Percentiles rank a stretch among this genome's conserved stretches.
These are phyloP conservation scores for Paramyrothecium roridum DNA, from an alignment of 2,329 filamentous ascomycete species.

Conservation along the genomic window DNA sequence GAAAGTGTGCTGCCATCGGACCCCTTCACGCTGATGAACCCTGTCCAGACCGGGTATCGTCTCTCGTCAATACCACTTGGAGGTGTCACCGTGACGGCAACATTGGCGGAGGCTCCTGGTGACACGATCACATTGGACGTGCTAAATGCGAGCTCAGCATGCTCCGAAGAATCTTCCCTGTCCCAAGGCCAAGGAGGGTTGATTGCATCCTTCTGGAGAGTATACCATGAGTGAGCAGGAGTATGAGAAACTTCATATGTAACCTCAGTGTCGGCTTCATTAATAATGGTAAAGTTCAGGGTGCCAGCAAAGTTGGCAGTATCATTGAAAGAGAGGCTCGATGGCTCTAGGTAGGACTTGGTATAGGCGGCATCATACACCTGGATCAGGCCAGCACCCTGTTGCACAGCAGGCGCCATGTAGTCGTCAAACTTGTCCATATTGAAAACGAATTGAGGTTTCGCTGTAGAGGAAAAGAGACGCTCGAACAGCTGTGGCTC, in stretches of 20 bases:
- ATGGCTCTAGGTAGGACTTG: conserved; percentile 43
- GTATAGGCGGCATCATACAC: conserved; percentile 46
- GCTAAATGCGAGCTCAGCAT: conserved; percentile 25
- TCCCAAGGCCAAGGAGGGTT: conserved; percentile 32
- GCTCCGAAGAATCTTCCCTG: conserved; percentile 19
- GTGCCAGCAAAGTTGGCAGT: conserved; percentile 44
- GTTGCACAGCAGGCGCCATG: conserved; percentile 45
- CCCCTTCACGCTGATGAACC: conserved; percentile 34
- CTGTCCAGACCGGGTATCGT: conserved; percentile 35
- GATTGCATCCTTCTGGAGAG: conserved; percentile 23
- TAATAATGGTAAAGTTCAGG: conserved; percentile 46
- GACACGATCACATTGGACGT: conserved; percentile 32
- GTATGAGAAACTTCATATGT: conserved; percentile 44
- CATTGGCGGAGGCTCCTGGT: conserved; percentile 14
- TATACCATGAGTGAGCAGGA: conserved; percentile 45
- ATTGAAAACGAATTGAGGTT: conserved; percentile 36
- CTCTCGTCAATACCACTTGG: conserved; percentile 20
- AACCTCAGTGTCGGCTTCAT: conserved; percentile 39
- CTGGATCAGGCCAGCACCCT: conserved; percentile 40
- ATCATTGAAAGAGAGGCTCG: conserved; percentile 56
- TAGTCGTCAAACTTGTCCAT: conserved; percentile 14
- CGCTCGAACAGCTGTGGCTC: conserved; percentile 36
- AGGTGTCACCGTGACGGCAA: conserved; percentile 26
- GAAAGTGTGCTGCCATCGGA: conserved; percentile 28
- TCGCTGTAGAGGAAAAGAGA: conserved; percentile 39